phyloP scores from a whole-genome alignment of 345 rosid genomes.

The Eucalyptus viminalis region DNA sequence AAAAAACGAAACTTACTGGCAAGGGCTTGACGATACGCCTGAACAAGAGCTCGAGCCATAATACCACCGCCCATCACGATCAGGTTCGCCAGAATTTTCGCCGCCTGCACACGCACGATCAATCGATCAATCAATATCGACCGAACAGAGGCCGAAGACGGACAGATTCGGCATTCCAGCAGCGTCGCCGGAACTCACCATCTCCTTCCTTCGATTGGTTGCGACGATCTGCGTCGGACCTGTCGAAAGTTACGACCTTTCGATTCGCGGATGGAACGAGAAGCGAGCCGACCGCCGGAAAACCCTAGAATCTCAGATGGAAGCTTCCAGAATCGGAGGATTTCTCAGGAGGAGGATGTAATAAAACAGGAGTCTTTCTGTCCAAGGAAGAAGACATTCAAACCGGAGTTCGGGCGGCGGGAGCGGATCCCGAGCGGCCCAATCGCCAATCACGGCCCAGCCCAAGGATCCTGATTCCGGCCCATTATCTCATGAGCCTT shows the following conservation, averaged over 20 bases:
- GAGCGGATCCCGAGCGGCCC: not conserved
- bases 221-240: not conserved
- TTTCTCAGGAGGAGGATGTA: not conserved
- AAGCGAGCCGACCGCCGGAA: not conserved
- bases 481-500: not conserved
- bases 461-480: not conserved
- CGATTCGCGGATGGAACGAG: not conserved
- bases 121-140: not conserved
- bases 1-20: constrained; percentile 28
- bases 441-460: not conserved
- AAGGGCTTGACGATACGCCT: constrained; percentile 82
- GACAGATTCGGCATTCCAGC: not conserved
- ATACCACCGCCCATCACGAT: constrained; percentile 53
- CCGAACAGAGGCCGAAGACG: not conserved
- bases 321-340: not conserved
- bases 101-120: constrained; percentile 24
- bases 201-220: not conserved
- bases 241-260: not conserved
- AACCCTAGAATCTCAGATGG: not conserved
- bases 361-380: not conserved
- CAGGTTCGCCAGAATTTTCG: constrained; percentile 47
- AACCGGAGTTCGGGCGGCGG: not conserved
- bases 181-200: not conserved
- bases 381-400: not conserved
- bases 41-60: constrained; percentile 43